Percentiles rank a stretch among this genome's conserved stretches.
Conservation (phyloP, 2,329 filamentous ascomycete genomes). For the Penicillium vulpinum region DNA sequence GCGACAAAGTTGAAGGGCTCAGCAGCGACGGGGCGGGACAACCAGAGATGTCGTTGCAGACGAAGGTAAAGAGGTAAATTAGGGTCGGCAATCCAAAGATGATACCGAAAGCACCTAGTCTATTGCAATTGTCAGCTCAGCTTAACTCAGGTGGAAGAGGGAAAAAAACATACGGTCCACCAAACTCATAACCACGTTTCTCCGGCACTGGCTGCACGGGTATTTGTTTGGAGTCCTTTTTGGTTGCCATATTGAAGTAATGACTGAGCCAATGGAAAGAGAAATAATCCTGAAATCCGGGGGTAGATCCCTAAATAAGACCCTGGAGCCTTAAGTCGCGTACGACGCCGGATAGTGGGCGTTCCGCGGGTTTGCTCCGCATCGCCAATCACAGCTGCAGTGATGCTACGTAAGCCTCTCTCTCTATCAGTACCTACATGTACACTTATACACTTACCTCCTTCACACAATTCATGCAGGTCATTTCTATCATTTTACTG, state of each 20-base stretch:
- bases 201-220: constrained; percentile 40
- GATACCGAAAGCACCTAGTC: constrained; percentile 73
- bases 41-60: constrained; percentile 89
- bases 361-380: constrained; percentile 19
- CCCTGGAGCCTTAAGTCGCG: constrained; percentile 3
- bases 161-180: constrained; percentile 44
- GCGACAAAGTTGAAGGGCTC: constrained; percentile 67
- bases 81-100: constrained; percentile 77
- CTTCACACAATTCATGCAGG: not conserved
- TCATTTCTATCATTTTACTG: constrained; percentile 1
- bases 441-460: not conserved
- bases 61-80: constrained; percentile 76
- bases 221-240: constrained; percentile 31
- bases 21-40: constrained; percentile 84
- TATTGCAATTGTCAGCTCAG: constrained; percentile 39
- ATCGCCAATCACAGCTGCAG: constrained; percentile 13
- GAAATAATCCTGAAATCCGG: constrained; percentile 3
- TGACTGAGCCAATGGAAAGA: not conserved
- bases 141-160: not conserved
- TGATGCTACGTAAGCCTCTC: constrained; percentile 22
- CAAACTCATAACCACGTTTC: constrained; percentile 50
- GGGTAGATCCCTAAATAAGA: constrained; percentile 11
- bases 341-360: constrained; percentile 23
- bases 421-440: not conserved
- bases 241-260: constrained; percentile 32